Evolutionary conservation across 2,329 filamentous ascomycete species (phyloP).

Genomic region (Onygena corvina): DNA sequence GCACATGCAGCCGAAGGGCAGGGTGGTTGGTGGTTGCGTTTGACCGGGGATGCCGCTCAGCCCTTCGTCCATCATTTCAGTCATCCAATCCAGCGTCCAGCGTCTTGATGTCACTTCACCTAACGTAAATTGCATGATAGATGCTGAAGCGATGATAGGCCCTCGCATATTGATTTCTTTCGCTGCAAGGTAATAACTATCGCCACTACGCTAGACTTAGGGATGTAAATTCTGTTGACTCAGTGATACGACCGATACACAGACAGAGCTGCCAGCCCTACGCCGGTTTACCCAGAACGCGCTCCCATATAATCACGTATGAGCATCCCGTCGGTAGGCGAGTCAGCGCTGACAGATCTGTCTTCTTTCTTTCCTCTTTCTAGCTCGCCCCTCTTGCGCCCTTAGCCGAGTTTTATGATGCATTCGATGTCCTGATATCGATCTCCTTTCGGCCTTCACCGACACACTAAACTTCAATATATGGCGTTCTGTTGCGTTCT

Average conservation of each 20-base stretch:
- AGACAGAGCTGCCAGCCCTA: not conserved
- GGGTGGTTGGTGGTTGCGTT: conserved; percentile 1
- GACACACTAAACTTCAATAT: not conserved
- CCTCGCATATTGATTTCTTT: no score
- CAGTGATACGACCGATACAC: not conserved
- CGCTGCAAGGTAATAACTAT: no score
- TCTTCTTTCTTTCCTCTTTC: not conserved
- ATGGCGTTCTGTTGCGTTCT: not conserved
- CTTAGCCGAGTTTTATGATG: not conserved
- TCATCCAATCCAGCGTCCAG: no score
- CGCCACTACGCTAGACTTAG: no score
- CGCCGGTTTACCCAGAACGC: not conserved
- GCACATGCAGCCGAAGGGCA: not conserved
- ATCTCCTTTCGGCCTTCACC: not conserved
- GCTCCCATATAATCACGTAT: not conserved
- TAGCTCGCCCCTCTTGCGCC: not conserved
- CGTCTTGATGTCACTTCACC: no score
- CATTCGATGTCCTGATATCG: not conserved
- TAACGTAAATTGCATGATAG: no score
- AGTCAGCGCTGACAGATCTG: no score
- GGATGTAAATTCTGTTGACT: no score
- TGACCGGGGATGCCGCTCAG: not conserved
- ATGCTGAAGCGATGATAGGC: not conserved
- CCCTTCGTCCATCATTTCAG: not conserved
- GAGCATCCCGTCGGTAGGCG: not conserved